These are phyloP conservation scores for Hypoxylon trugodes DNA, from an alignment of 495 filamentous ascomycete species.

Conservation along the genomic window DNA sequence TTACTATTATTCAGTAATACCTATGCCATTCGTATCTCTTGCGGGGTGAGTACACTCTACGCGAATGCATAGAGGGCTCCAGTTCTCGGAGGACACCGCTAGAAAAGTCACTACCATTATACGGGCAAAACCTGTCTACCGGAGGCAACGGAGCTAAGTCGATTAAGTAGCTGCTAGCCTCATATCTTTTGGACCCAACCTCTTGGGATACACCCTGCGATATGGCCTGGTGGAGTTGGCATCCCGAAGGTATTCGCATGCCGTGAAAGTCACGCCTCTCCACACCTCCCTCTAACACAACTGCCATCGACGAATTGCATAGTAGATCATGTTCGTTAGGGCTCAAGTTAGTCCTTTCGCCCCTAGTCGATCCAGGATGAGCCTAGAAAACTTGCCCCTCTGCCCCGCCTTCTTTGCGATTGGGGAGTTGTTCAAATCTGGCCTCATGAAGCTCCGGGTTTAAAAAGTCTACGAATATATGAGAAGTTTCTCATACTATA, in stretches of 20 bases:
- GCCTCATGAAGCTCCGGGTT: background rate
- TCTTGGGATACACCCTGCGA: conserved; percentile 41
- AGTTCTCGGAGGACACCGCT: conserved; percentile 5
- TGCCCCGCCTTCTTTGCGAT: conserved; percentile 6
- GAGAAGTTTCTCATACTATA: too few relatives aligned
- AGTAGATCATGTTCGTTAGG: background rate
- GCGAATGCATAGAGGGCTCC: background rate
- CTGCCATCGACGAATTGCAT: conserved; percentile 12
- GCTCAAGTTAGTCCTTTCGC: conserved; percentile 8
- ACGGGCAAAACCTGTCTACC: conserved; percentile 19
- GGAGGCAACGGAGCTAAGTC: conserved; percentile 23
- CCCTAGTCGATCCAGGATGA: conserved; percentile 5
- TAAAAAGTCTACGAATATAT: conserved; percentile 2
- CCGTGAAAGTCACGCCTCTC: conserved; percentile 39
- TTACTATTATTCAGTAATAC: too few relatives aligned
- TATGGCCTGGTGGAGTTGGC: conserved; percentile 21
- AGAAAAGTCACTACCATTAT: conserved; percentile 1
- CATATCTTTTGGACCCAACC: conserved; percentile 38
- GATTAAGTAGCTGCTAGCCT: conserved; percentile 29
- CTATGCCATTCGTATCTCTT: too few relatives aligned
- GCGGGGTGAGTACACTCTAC: background rate
- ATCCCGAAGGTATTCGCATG: conserved; percentile 39
- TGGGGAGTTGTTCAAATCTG: conserved; percentile 4
- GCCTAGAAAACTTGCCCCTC: conserved; percentile 28
- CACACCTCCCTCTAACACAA: conserved; percentile 9